A percentile compares a stretch with the other conserved stretches of the same genome.
These are phyloP conservation scores for Rosa multiflora DNA, from an alignment of 306 rosid species.

Conservation along the genomic window DNA sequence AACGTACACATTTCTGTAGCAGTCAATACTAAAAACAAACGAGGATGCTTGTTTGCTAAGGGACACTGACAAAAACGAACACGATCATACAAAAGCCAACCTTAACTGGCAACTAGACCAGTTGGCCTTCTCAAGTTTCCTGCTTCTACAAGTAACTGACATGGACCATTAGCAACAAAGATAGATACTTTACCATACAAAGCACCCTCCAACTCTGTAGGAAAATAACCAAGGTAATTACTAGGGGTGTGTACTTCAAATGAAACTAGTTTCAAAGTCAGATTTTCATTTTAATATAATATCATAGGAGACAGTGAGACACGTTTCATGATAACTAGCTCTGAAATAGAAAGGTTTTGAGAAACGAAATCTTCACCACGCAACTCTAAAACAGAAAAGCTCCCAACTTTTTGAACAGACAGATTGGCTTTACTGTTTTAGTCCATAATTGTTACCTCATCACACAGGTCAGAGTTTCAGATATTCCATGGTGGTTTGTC, in stretches of 20 bases:
- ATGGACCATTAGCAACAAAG: not conserved
- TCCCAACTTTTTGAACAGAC: not conserved
- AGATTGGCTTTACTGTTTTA: not conserved
- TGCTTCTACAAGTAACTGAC: not conserved
- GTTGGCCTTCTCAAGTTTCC: conserved; percentile 4
- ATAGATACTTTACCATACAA: not conserved
- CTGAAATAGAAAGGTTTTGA: not conserved
- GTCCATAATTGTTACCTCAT: not conserved
- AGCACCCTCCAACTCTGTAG: not conserved
- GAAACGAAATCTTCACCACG: not conserved
- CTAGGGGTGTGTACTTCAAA: not conserved
- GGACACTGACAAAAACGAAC: not conserved
- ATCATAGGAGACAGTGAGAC: too few species aligned
- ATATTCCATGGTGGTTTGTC: not conserved
- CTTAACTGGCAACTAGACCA: not conserved
- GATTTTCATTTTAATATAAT: too few species aligned
- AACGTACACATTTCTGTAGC: not conserved
- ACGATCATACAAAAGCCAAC: not conserved
- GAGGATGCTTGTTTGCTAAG: conserved; percentile 4
- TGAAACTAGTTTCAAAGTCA: too few species aligned
- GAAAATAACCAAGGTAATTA: not conserved
- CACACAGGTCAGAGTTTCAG: not conserved
- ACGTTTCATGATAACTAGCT: not conserved
- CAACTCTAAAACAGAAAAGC: not conserved
- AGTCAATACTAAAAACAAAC: not conserved